phyloP scores from a whole-genome alignment of 106 monocot species.

The Acorus gramineus region DNA sequence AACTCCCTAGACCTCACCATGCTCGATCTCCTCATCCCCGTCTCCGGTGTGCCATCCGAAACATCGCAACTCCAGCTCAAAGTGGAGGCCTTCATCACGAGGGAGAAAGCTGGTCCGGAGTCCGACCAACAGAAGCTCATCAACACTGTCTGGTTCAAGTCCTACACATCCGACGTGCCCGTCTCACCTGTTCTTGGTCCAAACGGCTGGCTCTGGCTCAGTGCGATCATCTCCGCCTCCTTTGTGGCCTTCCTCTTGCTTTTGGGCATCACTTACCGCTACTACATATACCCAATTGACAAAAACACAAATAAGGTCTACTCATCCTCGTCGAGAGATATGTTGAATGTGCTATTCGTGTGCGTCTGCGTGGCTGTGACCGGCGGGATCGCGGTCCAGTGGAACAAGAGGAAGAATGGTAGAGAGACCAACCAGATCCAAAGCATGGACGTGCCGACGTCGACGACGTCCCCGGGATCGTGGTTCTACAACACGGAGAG shows the following conservation, averaged over 20 bases:
- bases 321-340: constrained; percentile 12
- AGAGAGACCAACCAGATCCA: constrained; percentile 19
- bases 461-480: constrained; percentile 5
- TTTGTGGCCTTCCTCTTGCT: constrained; percentile 47
- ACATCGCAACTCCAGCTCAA: constrained; percentile 35
- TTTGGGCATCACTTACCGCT: constrained; percentile 34
- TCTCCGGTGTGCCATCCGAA: constrained; percentile 22
- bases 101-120: constrained; percentile 26
- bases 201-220: constrained; percentile 68
- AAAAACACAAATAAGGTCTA: constrained; percentile 22
- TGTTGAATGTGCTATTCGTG: constrained; percentile 41
- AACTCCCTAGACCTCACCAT: constrained; percentile 53
- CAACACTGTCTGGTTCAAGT: constrained; percentile 57
- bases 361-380: constrained; percentile 21
- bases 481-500: neutral
- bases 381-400: constrained; percentile 22
- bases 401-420: constrained; percentile 24
- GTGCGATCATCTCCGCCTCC: constrained; percentile 35
- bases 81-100: constrained; percentile 61
- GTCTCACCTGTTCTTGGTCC: constrained; percentile 58
- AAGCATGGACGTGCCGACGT: constrained; percentile 8
- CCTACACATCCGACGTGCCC: constrained; percentile 30
- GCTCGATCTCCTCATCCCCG: constrained; percentile 67
- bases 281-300: constrained; percentile 62
- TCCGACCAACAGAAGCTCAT: constrained; percentile 10